These are phyloP conservation scores for Teratosphaeria epicoccoides DNA, from an alignment of 2,329 filamentous ascomycete species.

Conservation along the genomic window DNA sequence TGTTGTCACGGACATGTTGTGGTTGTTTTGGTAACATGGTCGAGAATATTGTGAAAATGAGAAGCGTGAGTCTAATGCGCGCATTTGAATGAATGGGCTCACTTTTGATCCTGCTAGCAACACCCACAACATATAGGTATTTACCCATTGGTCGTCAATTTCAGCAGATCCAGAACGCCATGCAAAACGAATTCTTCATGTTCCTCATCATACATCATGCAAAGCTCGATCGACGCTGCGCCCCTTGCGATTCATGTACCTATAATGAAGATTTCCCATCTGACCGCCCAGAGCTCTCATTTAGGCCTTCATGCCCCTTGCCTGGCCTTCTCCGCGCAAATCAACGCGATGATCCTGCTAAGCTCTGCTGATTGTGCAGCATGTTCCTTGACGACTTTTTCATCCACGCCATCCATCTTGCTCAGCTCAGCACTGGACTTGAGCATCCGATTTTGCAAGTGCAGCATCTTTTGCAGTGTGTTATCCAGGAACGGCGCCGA, in stretches of 20 bases:
- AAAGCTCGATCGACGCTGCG: background rate
- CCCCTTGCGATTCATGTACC: background rate
- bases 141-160: no score
- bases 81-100: no score
- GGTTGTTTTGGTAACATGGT: no score
- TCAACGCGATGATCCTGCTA: constrained; percentile 40
- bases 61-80: no score
- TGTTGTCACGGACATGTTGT: no score
- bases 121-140: background rate
- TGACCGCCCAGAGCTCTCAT: background rate
- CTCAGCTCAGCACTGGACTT: constrained; percentile 37
- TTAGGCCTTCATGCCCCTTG: constrained; percentile 27
- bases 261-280: background rate
- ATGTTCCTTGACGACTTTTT: constrained; percentile 39
- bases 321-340: constrained; percentile 43
- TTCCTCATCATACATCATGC: background rate
- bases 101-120: background rate
- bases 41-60: no score
- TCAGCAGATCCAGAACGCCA: no score
- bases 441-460: constrained; percentile 41
- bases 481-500: constrained; percentile 45
- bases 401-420: constrained; percentile 34
- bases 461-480: constrained; percentile 40
- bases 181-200: background rate
- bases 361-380: constrained; percentile 41